Evolutionary conservation across 306 rosid species (phyloP).

Genomic region (Prunus padus): DNA sequence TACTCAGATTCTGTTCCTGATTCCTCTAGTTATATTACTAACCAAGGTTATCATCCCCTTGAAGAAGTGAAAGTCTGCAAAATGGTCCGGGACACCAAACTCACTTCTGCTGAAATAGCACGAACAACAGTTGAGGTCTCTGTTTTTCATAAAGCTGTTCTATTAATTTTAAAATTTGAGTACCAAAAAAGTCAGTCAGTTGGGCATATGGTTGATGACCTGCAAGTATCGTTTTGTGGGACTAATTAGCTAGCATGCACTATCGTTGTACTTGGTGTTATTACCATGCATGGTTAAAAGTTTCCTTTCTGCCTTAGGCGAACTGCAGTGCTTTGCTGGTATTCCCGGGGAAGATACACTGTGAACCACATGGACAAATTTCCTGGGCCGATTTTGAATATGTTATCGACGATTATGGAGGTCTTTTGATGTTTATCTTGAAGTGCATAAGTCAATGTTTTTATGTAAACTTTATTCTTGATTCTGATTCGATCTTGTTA

Average conservation of each 20-base stretch:
- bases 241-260: background rate
- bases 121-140: conserved; percentile 78
- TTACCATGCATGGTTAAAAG: conserved; percentile 27
- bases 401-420: conserved; percentile 19
- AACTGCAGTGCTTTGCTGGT: conserved; percentile 69
- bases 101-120: conserved; percentile 79
- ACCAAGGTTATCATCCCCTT: conserved; percentile 80
- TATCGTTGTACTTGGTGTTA: conserved; percentile 16
- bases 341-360: conserved; percentile 82
- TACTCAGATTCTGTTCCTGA: conserved; percentile 87
- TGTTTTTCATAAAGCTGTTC: background rate
- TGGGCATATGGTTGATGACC: conserved; percentile 14
- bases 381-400: conserved; percentile 21
- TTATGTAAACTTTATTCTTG: background rate
- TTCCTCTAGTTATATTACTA: conserved; percentile 55
- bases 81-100: conserved; percentile 56
- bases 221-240: background rate
- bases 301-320: conserved; percentile 56
- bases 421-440: conserved; percentile 26
- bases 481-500: conserved; percentile 1
- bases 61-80: conserved; percentile 69
- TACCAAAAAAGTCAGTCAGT: conserved; percentile 10
- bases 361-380: conserved; percentile 80
- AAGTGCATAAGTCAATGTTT: conserved; percentile 13
- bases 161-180: conserved; percentile 18